Conservation (phyloP, 352 stramenopile genomes). For the Pythium biforme region DNA sequence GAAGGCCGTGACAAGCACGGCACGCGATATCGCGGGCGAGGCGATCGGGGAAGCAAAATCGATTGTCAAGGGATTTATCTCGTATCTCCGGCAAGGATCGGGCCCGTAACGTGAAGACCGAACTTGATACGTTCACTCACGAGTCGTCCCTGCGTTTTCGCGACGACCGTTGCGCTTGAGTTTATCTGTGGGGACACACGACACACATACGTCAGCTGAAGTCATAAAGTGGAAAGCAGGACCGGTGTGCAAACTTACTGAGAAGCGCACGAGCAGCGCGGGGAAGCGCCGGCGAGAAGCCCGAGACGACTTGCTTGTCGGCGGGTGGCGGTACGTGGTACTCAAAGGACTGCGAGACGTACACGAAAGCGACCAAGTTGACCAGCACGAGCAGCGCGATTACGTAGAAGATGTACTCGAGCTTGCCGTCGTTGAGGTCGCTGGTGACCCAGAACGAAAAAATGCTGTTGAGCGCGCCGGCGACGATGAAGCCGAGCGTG, state of each 20-base stretch:
- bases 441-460: slow-evolving; percentile 90
- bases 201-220: background rate
- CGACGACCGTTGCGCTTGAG: slow-evolving; percentile 24
- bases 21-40: slow-evolving; percentile 82
- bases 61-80: slow-evolving; percentile 76
- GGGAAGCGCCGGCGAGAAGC: slow-evolving; percentile 32
- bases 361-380: slow-evolving; percentile 62
- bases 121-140: slow-evolving; percentile 1
- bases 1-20: slow-evolving; percentile 80
- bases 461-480: slow-evolving; percentile 80
- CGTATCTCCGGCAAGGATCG: slow-evolving; percentile 44
- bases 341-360: slow-evolving; percentile 81
- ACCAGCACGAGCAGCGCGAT: slow-evolving; percentile 71
- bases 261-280: slow-evolving; percentile 26
- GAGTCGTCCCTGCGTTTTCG: slow-evolving; percentile 11
- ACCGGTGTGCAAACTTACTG: slow-evolving; percentile 1
- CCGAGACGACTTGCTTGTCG: slow-evolving; percentile 35
- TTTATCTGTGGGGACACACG: slow-evolving; percentile 16
- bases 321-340: slow-evolving; percentile 44
- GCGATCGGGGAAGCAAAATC: slow-evolving; percentile 81
- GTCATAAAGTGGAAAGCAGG: background rate
- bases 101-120: background rate
- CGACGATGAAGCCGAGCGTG: slow-evolving; percentile 86
- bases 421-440: slow-evolving; percentile 87
- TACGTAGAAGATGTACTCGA: slow-evolving; percentile 90